Evolutionary conservation across 768 basidiomycete species (phyloP).

Genomic region (Boletus rufocinnamomeus): DNA sequence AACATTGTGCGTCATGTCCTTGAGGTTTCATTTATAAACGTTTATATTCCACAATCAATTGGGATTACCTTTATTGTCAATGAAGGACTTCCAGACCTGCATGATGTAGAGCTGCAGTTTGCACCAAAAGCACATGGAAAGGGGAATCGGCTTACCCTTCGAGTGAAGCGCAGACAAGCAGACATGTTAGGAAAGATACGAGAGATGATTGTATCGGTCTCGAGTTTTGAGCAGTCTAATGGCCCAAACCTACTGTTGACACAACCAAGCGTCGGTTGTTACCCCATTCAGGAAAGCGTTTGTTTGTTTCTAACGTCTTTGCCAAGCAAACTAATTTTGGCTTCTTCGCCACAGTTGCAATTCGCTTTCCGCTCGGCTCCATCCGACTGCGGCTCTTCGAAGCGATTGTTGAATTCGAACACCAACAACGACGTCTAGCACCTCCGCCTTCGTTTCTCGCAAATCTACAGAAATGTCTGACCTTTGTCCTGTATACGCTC

Average conservation of each 20-base stretch:
- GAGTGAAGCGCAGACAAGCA: constrained; percentile 72
- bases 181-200: constrained; percentile 42
- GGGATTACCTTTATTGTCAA: constrained; percentile 65
- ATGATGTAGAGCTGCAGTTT: constrained; percentile 1
- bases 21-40: constrained; percentile 15
- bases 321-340: constrained; percentile 26
- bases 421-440: background rate
- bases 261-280: background rate
- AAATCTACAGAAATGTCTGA: constrained; percentile 57
- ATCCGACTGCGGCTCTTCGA: constrained; percentile 17
- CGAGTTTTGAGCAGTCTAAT: too few species aligned
- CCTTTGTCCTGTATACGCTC: constrained; percentile 91
- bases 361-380: constrained; percentile 29
- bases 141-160: constrained; percentile 42
- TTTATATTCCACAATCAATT: accelerated
- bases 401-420: constrained; percentile 12
- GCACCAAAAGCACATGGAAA: background rate
- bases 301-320: constrained; percentile 35
- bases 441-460: constrained; percentile 4
- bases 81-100: constrained; percentile 79
- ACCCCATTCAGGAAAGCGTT: constrained; percentile 16
- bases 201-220: too few species aligned
- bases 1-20: constrained; percentile 82
- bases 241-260: background rate
- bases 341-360: constrained; percentile 8